A percentile compares a stretch with the other conserved stretches of the same genome.
Evolutionary conservation across 345 rosid genomes (phyloP).

Genomic region (Melaleuca alternifolia): DNA sequence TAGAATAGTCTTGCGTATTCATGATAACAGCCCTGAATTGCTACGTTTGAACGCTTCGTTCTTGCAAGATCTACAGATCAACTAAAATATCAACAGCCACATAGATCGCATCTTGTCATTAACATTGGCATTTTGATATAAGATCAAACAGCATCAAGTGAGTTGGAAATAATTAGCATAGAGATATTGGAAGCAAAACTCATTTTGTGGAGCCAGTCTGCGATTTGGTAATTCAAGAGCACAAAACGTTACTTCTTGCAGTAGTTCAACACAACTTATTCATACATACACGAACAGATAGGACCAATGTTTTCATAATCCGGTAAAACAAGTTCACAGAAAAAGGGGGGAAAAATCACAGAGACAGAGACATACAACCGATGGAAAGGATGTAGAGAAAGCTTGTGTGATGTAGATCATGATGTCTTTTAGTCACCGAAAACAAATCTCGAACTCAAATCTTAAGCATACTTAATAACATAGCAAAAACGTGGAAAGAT

Average conservation of each 20-base stretch:
- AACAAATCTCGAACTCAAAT: neutral
- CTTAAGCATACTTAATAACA: neutral
- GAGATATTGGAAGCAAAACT: neutral
- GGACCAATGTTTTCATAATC: neutral
- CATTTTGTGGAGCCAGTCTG: neutral
- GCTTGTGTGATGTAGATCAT: neutral
- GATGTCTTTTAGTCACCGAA: neutral
- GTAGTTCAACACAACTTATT: neutral
- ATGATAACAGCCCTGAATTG: neutral
- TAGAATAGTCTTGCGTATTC: neutral
- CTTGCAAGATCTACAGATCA: neutral
- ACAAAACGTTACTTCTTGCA: neutral
- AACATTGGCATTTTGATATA: neutral
- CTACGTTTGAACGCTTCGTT: neutral
- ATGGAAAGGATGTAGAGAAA: neutral
- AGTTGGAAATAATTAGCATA: neutral
- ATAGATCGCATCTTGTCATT: neutral
- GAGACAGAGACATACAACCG: neutral
- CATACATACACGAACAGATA: neutral
- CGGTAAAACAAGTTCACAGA: neutral
- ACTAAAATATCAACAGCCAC: neutral
- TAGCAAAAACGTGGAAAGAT: neutral
- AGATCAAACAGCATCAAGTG: neutral
- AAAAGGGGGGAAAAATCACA: neutral
- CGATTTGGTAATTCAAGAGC: neutral